Evolutionary conservation across 768 basidiomycete species (phyloP).

Genomic region (Xanthoconium purpureum): DNA sequence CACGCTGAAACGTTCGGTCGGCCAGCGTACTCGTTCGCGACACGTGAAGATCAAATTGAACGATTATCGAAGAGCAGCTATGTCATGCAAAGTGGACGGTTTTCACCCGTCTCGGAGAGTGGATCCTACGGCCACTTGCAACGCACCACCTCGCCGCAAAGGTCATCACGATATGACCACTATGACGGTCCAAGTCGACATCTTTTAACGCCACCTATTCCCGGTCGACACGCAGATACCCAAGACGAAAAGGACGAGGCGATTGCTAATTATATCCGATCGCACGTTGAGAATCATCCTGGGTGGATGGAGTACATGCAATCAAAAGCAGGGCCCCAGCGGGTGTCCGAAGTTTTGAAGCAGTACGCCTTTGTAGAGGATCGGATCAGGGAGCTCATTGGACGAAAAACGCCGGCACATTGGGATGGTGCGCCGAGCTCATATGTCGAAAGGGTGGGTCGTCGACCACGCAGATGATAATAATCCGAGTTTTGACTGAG

Average conservation of each 20-base stretch:
- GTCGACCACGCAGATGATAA: conserved; percentile 4
- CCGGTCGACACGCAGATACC: conserved; percentile 31
- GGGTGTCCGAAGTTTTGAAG: conserved; percentile 40
- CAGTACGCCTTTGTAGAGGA: conserved; percentile 54
- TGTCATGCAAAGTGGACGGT: conserved; percentile 6
- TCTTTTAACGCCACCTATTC: conserved; percentile 23
- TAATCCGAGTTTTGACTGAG: not conserved
- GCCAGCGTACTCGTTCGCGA: conserved; percentile 12
- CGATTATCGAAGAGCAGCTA: conserved; percentile 24
- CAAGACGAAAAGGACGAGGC: conserved; percentile 40
- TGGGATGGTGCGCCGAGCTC: conserved; percentile 33
- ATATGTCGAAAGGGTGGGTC: conserved; percentile 46
- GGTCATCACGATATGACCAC: not conserved
- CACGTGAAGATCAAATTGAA: conserved; percentile 30
- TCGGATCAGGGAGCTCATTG: conserved; percentile 45
- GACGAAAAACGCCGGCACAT: conserved; percentile 42
- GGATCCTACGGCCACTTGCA: conserved; percentile 19
- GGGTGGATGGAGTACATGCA: conserved; percentile 47
- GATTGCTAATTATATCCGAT: conserved; percentile 44
- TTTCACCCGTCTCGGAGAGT: conserved; percentile 16
- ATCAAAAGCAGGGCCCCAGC: conserved; percentile 38
- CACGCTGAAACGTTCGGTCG: not conserved
- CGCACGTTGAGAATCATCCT: conserved; percentile 42
- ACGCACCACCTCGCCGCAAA: conserved; percentile 8
- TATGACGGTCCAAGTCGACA: conserved; percentile 3